These are phyloP conservation scores for Achlya hypogyna DNA, from an alignment of 352 stramenopile genomes.

Conservation along the genomic window DNA sequence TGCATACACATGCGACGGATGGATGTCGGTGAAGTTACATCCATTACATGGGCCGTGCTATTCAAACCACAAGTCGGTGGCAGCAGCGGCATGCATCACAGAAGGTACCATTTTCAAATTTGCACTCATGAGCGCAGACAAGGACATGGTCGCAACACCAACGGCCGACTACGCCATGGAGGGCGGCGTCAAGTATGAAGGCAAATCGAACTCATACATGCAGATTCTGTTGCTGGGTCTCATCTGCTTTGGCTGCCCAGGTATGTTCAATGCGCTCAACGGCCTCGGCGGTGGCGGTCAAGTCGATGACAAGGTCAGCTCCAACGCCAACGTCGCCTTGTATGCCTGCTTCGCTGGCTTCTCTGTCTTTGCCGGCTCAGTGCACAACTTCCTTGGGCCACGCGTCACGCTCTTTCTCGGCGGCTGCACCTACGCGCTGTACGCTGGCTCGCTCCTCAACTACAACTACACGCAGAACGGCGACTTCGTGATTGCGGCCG, in stretches of 20 bases:
- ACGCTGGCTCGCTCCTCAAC: conserved; percentile 34
- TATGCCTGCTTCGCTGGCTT: conserved; percentile 50
- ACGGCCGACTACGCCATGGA: not conserved
- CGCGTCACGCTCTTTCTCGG: conserved; percentile 41
- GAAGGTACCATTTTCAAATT: not conserved
- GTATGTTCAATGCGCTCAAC: conserved; percentile 46
- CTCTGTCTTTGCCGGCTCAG: conserved; percentile 33
- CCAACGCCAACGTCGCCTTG: conserved; percentile 33
- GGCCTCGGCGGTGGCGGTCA: conserved; percentile 32
- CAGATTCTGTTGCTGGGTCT: conserved; percentile 31
- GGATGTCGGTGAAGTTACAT: no score
- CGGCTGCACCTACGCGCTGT: conserved; percentile 43
- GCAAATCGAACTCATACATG: not conserved
- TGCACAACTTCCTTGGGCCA: conserved; percentile 41
- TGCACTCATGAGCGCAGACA: not conserved
- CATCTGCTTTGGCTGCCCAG: conserved; percentile 43
- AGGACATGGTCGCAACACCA: not conserved
- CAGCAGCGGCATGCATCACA: no score
- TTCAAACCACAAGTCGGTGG: no score
- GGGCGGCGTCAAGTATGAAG: not conserved
- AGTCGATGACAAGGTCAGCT: conserved; percentile 30
- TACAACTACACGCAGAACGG: conserved; percentile 28
- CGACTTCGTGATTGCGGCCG: conserved; percentile 26
- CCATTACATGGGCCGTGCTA: no score
- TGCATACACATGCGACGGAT: no score